phyloP scores from a whole-genome alignment of 306 rosid species.

The Quercus variabilis region DNA sequence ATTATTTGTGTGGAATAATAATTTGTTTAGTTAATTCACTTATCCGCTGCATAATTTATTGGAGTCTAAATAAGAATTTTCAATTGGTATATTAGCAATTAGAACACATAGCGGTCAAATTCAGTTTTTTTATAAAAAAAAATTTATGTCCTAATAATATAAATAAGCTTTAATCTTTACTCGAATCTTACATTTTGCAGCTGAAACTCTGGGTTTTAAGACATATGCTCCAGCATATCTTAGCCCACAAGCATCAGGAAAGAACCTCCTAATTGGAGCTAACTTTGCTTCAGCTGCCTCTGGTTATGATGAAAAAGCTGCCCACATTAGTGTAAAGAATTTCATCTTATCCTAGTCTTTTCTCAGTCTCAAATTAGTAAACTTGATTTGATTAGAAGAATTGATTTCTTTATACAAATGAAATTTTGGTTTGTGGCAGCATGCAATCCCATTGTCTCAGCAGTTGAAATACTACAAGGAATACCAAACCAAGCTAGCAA shows the following conservation, averaged over 20 bases:
- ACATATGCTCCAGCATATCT: slow-evolving; percentile 75
- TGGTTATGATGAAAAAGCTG: slow-evolving; percentile 89
- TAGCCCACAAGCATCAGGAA: slow-evolving; percentile 93
- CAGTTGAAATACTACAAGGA: slow-evolving; percentile 73
- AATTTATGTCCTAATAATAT: background rate
- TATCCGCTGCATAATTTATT: too few relatives aligned
- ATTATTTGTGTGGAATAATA: too few relatives aligned
- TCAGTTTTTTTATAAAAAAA: too few relatives aligned
- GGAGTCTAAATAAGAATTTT: too few relatives aligned
- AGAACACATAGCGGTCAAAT: too few relatives aligned
- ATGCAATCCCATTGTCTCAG: slow-evolving; percentile 80
- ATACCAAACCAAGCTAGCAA: slow-evolving; percentile 67
- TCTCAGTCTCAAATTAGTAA: background rate
- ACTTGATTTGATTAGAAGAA: background rate
- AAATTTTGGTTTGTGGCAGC: slow-evolving; percentile 44
- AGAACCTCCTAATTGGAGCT: slow-evolving; percentile 82
- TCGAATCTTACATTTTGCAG: slow-evolving; percentile 36
- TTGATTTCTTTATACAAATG: background rate
- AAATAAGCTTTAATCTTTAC: slow-evolving; percentile 20
- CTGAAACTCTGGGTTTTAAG: slow-evolving; percentile 79
- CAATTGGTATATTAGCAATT: too few relatives aligned
- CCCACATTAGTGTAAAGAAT: slow-evolving; percentile 49
- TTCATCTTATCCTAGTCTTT: background rate
- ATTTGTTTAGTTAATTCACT: too few relatives aligned
- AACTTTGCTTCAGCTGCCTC: slow-evolving; percentile 99